A percentile compares a stretch with the other conserved stretches of the same genome.
phyloP scores from a whole-genome alignment of 2,329 filamentous ascomycete genomes.

The Elsinoe perseae region DNA sequence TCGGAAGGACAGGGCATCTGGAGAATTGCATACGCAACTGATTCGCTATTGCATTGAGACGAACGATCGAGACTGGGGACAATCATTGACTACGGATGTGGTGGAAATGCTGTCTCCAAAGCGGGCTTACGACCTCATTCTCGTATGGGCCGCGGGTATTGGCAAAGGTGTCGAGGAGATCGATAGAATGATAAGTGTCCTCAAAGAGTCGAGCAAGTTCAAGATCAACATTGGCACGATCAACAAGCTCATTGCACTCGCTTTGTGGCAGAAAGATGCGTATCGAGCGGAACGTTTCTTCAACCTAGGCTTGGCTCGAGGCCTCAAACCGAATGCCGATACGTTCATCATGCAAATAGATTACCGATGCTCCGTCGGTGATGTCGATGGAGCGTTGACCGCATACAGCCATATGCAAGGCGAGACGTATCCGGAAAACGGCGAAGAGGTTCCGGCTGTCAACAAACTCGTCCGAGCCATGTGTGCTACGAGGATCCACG shows the following conservation, averaged over 20 bases:
- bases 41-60: conserved; percentile 32
- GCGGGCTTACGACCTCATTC: conserved; percentile 58
- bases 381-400: conserved; percentile 61
- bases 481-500: conserved; percentile 51
- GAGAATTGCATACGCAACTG: not conserved
- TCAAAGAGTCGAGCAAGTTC: conserved; percentile 37
- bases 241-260: conserved; percentile 66
- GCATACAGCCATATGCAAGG: conserved; percentile 58
- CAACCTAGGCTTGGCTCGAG: conserved; percentile 55
- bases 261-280: conserved; percentile 60
- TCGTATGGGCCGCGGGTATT: conserved; percentile 67
- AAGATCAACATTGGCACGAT: conserved; percentile 62
- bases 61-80: conserved; percentile 54
- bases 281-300: conserved; percentile 68
- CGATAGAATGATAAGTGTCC: conserved; percentile 62
- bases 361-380: conserved; percentile 63
- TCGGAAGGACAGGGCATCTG: not conserved
- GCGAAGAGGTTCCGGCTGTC: conserved; percentile 53
- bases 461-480: conserved; percentile 67
- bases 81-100: conserved; percentile 46
- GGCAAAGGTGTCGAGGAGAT: conserved; percentile 66
- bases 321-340: conserved; percentile 57
- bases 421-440: conserved; percentile 46
- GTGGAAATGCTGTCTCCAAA: conserved; percentile 27
- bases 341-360: conserved; percentile 70